A percentile compares a stretch with the other conserved stretches of the same genome.
These are phyloP conservation scores for Adenanthera pavonina DNA, from an alignment of 306 rosid species.

Conservation along the genomic window DNA sequence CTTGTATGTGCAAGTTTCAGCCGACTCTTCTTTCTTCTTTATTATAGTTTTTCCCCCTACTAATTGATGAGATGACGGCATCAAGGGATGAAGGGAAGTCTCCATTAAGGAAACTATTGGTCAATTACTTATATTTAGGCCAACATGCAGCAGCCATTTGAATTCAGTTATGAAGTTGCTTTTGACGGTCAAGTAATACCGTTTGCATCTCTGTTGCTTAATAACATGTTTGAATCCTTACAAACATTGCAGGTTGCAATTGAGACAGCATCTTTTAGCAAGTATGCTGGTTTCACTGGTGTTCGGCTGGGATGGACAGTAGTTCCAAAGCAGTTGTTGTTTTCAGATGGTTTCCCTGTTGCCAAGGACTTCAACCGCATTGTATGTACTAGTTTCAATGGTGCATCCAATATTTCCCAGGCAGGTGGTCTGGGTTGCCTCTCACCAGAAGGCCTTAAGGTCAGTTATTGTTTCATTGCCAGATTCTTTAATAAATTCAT, in stretches of 20 bases:
- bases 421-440: slow-evolving; percentile 96
- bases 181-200: slow-evolving; percentile 1
- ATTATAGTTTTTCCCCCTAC: neutral
- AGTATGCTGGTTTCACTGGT: slow-evolving; percentile 96
- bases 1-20: neutral
- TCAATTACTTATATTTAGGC: neutral
- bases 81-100: neutral
- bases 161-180: neutral
- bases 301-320: slow-evolving; percentile 99
- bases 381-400: slow-evolving; percentile 90
- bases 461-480: slow-evolving; percentile 42
- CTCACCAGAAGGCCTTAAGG: slow-evolving; percentile 89
- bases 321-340: slow-evolving; percentile 81
- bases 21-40: no score
- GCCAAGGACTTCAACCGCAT: slow-evolving; percentile 94
- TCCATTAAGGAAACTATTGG: neutral
- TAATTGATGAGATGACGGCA: neutral
- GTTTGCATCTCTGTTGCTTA: neutral
- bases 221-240: slow-evolving; percentile 5
- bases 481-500: slow-evolving; percentile 2
- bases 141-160: neutral
- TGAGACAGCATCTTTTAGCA: slow-evolving; percentile 94
- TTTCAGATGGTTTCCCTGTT: slow-evolving; percentile 88
- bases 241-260: slow-evolving; percentile 76
- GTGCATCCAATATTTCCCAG: slow-evolving; percentile 92